A percentile compares a stretch with the other conserved stretches of the same genome.
Conservation (phyloP, 345 rosid species). For the Rhodamnia rubescens region DNA sequence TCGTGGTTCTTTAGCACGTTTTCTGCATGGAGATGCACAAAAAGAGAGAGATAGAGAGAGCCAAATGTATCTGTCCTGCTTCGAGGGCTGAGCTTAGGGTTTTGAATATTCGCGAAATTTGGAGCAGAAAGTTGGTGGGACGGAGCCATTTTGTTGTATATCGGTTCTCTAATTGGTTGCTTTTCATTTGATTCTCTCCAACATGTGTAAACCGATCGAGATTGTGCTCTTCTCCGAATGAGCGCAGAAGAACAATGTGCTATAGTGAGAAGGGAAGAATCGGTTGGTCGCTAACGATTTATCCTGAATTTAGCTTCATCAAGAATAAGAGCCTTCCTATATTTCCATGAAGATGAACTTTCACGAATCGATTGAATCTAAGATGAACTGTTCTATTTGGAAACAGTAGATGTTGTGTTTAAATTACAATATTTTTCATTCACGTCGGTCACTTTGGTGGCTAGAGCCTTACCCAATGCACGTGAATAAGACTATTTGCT, state of each 20-base stretch:
- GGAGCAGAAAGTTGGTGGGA: background rate
- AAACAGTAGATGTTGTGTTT: background rate
- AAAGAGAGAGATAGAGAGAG: background rate
- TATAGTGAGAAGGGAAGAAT: background rate
- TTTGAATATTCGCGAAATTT: background rate
- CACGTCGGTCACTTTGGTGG: rapidly evolving
- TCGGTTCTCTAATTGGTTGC: background rate
- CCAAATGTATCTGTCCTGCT: background rate
- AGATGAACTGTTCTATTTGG: background rate
- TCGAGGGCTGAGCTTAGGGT: background rate
- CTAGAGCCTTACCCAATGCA: background rate
- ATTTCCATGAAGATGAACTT: background rate
- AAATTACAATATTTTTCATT: background rate
- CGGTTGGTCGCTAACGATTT: background rate
- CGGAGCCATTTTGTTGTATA: background rate
- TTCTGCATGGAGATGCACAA: background rate
- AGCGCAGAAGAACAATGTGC: background rate
- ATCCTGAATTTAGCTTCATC: background rate
- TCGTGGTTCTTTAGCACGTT: background rate
- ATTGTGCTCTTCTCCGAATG: background rate
- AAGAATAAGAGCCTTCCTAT: background rate
- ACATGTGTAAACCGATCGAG: background rate
- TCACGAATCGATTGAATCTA: background rate
- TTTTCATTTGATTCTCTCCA: background rate
- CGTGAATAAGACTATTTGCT: background rate